These are phyloP conservation scores for Kregervanrija fluxuum DNA, from an alignment of 805 yeast species.

Conservation along the genomic window DNA sequence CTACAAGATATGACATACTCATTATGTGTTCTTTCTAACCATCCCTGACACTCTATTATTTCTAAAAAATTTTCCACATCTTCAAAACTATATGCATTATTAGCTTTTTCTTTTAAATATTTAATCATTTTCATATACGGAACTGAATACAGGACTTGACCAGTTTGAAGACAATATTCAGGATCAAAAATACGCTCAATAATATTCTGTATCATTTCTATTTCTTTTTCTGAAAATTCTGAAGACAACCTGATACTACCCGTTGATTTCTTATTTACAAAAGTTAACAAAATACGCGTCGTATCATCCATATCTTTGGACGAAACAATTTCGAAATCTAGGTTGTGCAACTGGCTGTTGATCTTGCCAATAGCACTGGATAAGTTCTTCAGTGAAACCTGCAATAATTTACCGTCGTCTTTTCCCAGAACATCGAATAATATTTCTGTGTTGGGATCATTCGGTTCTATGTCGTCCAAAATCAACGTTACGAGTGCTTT, in stretches of 20 bases:
- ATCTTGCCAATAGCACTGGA: conserved; percentile 14
- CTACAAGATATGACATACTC: conserved; percentile 33
- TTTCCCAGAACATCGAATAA: neutral
- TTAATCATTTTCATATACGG: conserved; percentile 9
- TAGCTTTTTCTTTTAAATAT: conserved; percentile 5
- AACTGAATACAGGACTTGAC: conserved; percentile 6
- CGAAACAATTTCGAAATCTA: conserved; percentile 34
- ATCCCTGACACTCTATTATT: conserved; percentile 41
- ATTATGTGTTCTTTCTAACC: conserved; percentile 36
- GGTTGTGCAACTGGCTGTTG: conserved; percentile 24
- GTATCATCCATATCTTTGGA: conserved; percentile 26
- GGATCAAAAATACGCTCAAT: conserved; percentile 32
- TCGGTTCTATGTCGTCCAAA: neutral
- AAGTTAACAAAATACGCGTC: conserved; percentile 26
- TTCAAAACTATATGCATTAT: conserved; percentile 4
- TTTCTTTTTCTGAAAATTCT: conserved; percentile 30
- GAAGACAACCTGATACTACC: conserved; percentile 32
- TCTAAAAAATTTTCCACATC: conserved; percentile 34
- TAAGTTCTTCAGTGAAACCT: conserved; percentile 1
- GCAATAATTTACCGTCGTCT: neutral
- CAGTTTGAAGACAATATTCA: conserved; percentile 1
- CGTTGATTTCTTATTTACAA: conserved; percentile 35
- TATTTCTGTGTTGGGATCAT: conserved; percentile 3
- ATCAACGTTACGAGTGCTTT: conserved; percentile 4
- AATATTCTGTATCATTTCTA: conserved; percentile 39